These are phyloP conservation scores for Nitzschia palea DNA, from an alignment of 108 stramenopile genomes.

Conservation along the genomic window DNA sequence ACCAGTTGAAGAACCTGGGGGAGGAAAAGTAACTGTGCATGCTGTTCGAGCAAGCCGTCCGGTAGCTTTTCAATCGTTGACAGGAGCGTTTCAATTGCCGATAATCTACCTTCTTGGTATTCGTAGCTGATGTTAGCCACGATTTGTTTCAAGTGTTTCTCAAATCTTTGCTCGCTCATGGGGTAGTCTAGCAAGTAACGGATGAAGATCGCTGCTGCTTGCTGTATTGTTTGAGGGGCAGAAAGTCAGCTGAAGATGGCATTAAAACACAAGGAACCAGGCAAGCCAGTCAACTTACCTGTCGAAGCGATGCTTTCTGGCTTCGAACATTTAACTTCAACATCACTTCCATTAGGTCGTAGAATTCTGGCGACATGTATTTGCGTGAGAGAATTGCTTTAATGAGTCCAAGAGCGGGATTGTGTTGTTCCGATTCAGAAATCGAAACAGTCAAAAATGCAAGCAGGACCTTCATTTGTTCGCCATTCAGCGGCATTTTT, in stretches of 20 bases:
- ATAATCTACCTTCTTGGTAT: constrained; percentile 84
- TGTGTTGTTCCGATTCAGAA: constrained; percentile 74
- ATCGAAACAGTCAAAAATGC: constrained; percentile 61
- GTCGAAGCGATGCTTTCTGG: constrained; percentile 64
- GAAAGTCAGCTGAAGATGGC: background rate
- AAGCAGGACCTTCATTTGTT: constrained; percentile 83
- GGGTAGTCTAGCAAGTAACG: constrained; percentile 88
- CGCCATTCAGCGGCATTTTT: constrained; percentile 48
- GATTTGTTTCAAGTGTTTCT: constrained; percentile 76
- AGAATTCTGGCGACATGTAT: constrained; percentile 78
- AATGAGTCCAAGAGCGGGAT: constrained; percentile 75
- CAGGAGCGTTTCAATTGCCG: constrained; percentile 64
- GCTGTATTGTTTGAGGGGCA: constrained; percentile 36
- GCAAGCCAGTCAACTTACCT: constrained; percentile 55
- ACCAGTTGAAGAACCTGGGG: constrained; percentile 85
- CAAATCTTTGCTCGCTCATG: constrained; percentile 72
- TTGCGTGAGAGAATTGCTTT: constrained; percentile 64
- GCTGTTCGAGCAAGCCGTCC: constrained; percentile 54
- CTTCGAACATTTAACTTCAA: constrained; percentile 79
- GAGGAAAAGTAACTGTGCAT: constrained; percentile 79
- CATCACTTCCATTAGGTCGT: constrained; percentile 85
- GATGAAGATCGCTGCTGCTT: constrained; percentile 70
- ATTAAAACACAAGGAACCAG: background rate
- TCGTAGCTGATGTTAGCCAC: constrained; percentile 87
- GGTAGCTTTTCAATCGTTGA: constrained; percentile 72